Base-by-base conservation (phyloP, 208 protist species). In the Trypanosoma rangeli region DNA sequence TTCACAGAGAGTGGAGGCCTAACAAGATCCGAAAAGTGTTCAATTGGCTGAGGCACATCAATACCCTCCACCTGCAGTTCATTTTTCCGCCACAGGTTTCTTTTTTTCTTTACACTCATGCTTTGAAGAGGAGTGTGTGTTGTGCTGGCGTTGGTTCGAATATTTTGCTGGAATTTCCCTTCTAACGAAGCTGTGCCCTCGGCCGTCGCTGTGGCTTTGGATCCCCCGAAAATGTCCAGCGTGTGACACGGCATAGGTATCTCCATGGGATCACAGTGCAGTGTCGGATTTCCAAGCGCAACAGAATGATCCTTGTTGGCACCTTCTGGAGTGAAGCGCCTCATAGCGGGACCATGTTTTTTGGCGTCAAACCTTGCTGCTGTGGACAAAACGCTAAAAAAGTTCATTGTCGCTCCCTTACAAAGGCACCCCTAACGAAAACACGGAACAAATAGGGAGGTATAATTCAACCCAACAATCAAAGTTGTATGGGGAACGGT, bases 11-110 rank as follows among this genome's bases (percentile, higher is more conserved):
- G 81, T 42, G 91, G 91, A 15, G 91, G 89, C 7, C 91, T 82
- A 18, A 86, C 88, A 18, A 96, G 74, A 60, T 90, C 80, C 24
- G 88, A 94, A 63, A 96, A 91, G 75, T 94, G 88, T 61, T 88
- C 79, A 60, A 96, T 93, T 10, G 91, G 91, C 33, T 80, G 78
- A 15, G 91, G 91, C 29, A 93, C 54, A 59, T 96, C 91, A 7
- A 79, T 73, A 44, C 91, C 91, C 5, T 70, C 80, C 48, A 96
- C 89, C 57, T 90, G 78, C 63, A 94, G 62, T 48, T 92, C 87
- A 63, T 92, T 75, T 71, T 91, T 92, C 22, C 78, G 75, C 86
- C 91, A 96, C 57, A 94, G 85, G 50, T 94, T 93, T 49, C 76
- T 77, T 81, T 77, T 90, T 52, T 82, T 84, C 71, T 94, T 96